Evolutionary conservation across 257 asterid species (phyloP).

Genomic region (Fraxinus pennsylvanica): DNA sequence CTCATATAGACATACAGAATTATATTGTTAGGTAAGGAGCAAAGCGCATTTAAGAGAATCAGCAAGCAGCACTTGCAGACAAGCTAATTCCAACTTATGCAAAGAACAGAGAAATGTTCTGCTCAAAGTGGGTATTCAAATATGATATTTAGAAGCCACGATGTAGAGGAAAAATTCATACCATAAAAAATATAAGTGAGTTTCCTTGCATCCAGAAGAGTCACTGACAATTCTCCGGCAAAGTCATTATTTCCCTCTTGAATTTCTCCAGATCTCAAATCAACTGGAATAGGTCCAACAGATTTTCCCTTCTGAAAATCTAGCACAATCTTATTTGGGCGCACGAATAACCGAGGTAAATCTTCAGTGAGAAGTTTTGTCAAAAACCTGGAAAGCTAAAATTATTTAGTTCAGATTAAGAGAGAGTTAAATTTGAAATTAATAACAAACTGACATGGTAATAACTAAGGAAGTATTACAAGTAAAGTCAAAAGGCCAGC

Average conservation of each 20-base stretch:
- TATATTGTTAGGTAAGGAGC: neutral
- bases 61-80: neutral
- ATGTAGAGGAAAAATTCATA: slow-evolving; percentile 34
- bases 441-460: neutral
- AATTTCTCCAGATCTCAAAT: slow-evolving; percentile 55
- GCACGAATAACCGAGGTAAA: slow-evolving; percentile 89
- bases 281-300: slow-evolving; percentile 57
- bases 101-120: neutral
- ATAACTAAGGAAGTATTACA: neutral
- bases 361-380: slow-evolving; percentile 92
- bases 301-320: slow-evolving; percentile 87
- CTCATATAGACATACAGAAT: neutral
- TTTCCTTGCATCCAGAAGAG: slow-evolving; percentile 90
- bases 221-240: slow-evolving; percentile 89
- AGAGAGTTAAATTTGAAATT: slow-evolving; percentile 14
- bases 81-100: neutral
- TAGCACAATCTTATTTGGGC: slow-evolving; percentile 89
- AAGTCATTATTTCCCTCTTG: slow-evolving; percentile 83
- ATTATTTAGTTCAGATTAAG: slow-evolving; percentile 17
- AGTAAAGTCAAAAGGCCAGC: neutral
- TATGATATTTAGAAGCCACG: neutral
- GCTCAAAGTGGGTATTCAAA: neutral
- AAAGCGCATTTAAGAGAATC: neutral
- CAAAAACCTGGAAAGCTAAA: slow-evolving; percentile 63
- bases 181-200: slow-evolving; percentile 84